Evolutionary conservation across 441 rosid genomes (phyloP).

Genomic region (Macaranga tanarius): DNA sequence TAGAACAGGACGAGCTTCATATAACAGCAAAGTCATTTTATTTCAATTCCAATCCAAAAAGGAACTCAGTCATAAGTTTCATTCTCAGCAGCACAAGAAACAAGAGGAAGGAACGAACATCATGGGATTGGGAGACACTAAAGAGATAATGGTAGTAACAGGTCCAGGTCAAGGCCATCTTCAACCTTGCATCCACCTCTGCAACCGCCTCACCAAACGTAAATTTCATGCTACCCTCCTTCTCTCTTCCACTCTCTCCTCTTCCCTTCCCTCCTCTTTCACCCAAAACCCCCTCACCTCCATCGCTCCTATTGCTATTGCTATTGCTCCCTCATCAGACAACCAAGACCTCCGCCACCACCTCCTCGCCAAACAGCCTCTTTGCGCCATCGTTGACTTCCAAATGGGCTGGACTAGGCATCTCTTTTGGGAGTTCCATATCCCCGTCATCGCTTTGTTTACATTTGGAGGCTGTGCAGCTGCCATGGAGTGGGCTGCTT

Average conservation of each 20-base stretch:
- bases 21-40: too few relatives aligned
- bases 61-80: too few relatives aligned
- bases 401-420: conserved; percentile 13
- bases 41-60: too few relatives aligned
- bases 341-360: conserved; percentile 7
- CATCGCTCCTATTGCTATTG: background rate
- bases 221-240: conserved; percentile 1
- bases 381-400: conserved; percentile 11
- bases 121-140: too few relatives aligned
- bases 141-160: conserved; percentile 3
- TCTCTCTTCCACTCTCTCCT: conserved; percentile 1
- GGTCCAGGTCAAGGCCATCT: conserved; percentile 10
- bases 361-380: background rate
- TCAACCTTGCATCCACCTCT: conserved; percentile 16
- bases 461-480: conserved; percentile 12
- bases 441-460: conserved; percentile 7
- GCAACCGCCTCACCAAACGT: background rate
- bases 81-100: too few relatives aligned
- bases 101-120: too few relatives aligned
- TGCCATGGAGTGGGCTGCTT: conserved; percentile 14
- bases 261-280: conserved; percentile 18
- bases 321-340: background rate
- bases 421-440: conserved; percentile 1
- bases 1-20: too few relatives aligned
- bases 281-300: background rate